Conservation (phyloP, 2,329 filamentous ascomycete genomes). For the Atkinsonella hypoxylon region DNA sequence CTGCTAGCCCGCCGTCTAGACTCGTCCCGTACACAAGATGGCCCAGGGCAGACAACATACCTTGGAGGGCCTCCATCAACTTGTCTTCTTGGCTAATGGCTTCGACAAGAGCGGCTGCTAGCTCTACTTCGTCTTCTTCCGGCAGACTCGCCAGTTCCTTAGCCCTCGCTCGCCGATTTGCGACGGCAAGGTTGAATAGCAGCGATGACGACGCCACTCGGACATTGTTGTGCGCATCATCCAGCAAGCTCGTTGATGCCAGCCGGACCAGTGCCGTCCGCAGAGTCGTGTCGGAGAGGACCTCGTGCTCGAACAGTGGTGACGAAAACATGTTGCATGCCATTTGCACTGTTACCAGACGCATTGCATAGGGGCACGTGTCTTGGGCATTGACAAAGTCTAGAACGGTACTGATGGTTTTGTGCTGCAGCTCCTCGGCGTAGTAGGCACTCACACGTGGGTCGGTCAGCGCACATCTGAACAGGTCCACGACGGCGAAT, state of each 20-base stretch:
- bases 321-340: slow-evolving; percentile 76
- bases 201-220: slow-evolving; percentile 74
- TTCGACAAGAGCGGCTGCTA: slow-evolving; percentile 71
- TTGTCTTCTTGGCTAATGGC: slow-evolving; percentile 47
- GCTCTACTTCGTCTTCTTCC: slow-evolving; percentile 64
- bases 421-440: slow-evolving; percentile 58
- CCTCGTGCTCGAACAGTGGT: slow-evolving; percentile 53
- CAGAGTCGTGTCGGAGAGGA: slow-evolving; percentile 41
- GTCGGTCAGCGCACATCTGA: slow-evolving; percentile 67
- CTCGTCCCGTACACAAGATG: slow-evolving; percentile 62
- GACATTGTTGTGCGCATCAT: slow-evolving; percentile 59
- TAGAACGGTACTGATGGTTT: slow-evolving; percentile 51
- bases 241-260: slow-evolving; percentile 66
- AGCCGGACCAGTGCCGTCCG: slow-evolving; percentile 52
- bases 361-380: slow-evolving; percentile 64
- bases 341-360: slow-evolving; percentile 73
- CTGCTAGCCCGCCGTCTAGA: slow-evolving; percentile 61
- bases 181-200: slow-evolving; percentile 67
- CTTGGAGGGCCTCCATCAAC: slow-evolving; percentile 62
- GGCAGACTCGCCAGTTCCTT: slow-evolving; percentile 46
- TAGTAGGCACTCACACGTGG: slow-evolving; percentile 70
- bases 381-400: slow-evolving; percentile 43
- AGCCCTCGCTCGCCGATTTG: slow-evolving; percentile 54
- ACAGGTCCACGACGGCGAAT: slow-evolving; percentile 77
- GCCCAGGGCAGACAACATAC: slow-evolving; percentile 64